Conservation (phyloP, 495 filamentous ascomycete genomes). For the Penicillium herquei region DNA sequence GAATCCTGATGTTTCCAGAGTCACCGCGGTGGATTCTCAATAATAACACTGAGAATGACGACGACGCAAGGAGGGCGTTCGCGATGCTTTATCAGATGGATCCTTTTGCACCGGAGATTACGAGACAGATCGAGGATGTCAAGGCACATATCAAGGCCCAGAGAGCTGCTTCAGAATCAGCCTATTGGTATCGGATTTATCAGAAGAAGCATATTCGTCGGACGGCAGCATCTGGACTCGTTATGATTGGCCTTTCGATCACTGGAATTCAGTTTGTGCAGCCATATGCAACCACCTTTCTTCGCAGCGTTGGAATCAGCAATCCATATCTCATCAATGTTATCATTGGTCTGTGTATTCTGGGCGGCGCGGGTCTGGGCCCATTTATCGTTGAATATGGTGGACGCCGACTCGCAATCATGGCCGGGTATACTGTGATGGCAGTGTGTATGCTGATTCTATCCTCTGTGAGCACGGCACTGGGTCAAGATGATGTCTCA, state of each 20-base stretch:
- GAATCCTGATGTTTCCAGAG: slow-evolving; percentile 31
- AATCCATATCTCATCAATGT: slow-evolving; percentile 32
- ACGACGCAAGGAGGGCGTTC: slow-evolving; percentile 24
- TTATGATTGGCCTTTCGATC: slow-evolving; percentile 27
- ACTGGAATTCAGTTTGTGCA: slow-evolving; percentile 32
- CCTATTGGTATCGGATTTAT: slow-evolving; percentile 25
- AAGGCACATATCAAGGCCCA: slow-evolving; percentile 24
- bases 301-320: slow-evolving; percentile 24
- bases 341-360: slow-evolving; percentile 28
- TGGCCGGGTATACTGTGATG: slow-evolving; percentile 25
- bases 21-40: slow-evolving; percentile 31
- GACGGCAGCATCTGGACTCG: slow-evolving; percentile 20
- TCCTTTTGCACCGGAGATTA: slow-evolving; percentile 19
- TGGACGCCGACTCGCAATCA: slow-evolving; percentile 24
- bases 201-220: slow-evolving; percentile 18
- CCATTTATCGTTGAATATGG: slow-evolving; percentile 28
- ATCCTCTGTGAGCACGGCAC: slow-evolving; percentile 20
- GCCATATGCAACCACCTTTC: slow-evolving; percentile 27
- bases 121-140: slow-evolving; percentile 22
- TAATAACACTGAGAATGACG: slow-evolving; percentile 14
- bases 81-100: slow-evolving; percentile 19
- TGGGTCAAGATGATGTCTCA: slow-evolving; percentile 6
- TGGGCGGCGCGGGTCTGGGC: slow-evolving; percentile 22
- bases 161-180: slow-evolving; percentile 2
- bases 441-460: slow-evolving; percentile 29